Base-by-base conservation (phyloP, 139 green algal species). In the Dunaliella sp. region DNA sequence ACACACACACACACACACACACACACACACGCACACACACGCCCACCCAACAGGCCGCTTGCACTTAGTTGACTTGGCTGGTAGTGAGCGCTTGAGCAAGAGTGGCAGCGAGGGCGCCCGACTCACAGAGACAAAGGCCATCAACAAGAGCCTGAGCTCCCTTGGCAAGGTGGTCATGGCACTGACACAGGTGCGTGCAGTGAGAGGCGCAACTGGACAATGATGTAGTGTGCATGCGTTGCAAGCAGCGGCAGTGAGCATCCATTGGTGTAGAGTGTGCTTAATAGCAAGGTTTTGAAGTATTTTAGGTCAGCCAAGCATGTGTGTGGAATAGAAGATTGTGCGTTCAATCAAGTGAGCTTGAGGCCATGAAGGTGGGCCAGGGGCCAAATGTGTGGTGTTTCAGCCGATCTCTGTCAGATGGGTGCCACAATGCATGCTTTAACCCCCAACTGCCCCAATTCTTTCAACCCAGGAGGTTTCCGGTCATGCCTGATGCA, bases 11-110 rank as follows among this genome's bases (percentile, higher is more conserved):
- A n/a, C n/a, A n/a, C n/a, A n/a, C n/a, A n/a, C n/a, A n/a, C n/a
- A n/a, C n/a, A n/a, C n/a, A n/a, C n/a, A n/a, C n/a, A n/a, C n/a
- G n/a, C n/a, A n/a, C n/a, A n/a, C n/a, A n/a, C n/a, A n/a, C n/a
- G n/a, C n/a, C n/a, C n/a, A n/a, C n/a, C n/a, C n/a, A n/a, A 30
- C 86, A 88, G 84, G 86, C 31, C 82, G 84, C 0, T 83, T 93
- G n/a, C 90, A 93, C 84, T 57, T 93, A 28, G 86, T 93, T n/a
- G 90, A 93, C 86, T 79, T 93, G 81, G 90, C 90, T 26, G 90
- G 90, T 78, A 90, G 84, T 48, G 90, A 93, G 84, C 83, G 86
- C 36, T 83, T 90, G 85, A 80, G 37, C 80, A 78, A 82, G 77
- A 87, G 75, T 36, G 58, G 83, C 26, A 32, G 72, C 32, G 87